Evolutionary conservation across 73 alveolate species (phyloP).

Genomic region (Uronychia binucleata): DNA sequence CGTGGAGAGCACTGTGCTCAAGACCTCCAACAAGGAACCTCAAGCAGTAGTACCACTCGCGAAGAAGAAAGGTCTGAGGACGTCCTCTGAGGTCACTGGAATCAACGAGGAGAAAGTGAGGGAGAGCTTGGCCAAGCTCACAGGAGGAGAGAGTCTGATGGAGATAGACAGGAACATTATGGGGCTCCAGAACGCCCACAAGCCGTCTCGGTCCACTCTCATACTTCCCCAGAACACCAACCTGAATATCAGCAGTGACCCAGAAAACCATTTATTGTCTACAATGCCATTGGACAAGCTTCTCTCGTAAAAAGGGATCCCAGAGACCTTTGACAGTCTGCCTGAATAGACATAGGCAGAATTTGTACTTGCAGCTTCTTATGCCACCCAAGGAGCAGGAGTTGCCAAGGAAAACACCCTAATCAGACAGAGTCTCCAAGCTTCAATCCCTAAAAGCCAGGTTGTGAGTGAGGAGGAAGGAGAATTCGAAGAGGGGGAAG

Average conservation of each 20-base stretch:
- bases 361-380: neutral
- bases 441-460: neutral
- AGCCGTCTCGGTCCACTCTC: no score
- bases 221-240: no score
- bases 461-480: neutral
- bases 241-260: neutral
- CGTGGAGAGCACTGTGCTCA: neutral
- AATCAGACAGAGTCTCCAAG: neutral
- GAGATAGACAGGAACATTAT: no score
- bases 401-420: neutral
- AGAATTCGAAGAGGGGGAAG: neutral
- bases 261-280: neutral
- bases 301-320: neutral
- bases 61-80: no score
- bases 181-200: no score
- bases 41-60: no score
- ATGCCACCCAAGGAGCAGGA: neutral
- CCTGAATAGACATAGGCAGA: neutral
- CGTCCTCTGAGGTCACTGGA: no score
- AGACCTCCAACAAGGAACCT: neutral
- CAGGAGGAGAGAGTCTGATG: no score
- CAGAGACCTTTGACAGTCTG: neutral
- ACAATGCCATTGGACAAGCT: neutral
- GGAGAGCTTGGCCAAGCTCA: no score
- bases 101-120: no score